Percentiles rank a stretch among this genome's conserved stretches.
Conservation (phyloP, 2,329 filamentous ascomycete species). For the Verticillium longisporum region DNA sequence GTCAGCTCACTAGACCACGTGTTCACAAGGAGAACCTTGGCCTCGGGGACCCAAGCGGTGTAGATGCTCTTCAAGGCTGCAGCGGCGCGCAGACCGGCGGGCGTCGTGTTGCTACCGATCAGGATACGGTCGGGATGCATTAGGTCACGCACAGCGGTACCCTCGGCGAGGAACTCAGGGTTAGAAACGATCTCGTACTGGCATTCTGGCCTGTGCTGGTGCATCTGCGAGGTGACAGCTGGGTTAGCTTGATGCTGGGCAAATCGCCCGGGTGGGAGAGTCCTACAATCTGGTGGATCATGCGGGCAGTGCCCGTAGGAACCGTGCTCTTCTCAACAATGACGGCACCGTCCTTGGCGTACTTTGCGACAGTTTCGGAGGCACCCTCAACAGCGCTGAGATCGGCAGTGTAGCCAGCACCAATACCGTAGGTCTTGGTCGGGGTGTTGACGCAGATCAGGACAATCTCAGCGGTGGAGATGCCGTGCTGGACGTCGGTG, state of each 20-base stretch:
- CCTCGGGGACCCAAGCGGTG: conserved; percentile 60
- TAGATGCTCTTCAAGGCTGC: conserved; percentile 60
- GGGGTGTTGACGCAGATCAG: conserved; percentile 75
- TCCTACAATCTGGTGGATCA: conserved; percentile 57
- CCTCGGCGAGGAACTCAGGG: conserved; percentile 74
- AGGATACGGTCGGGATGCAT: conserved; percentile 66
- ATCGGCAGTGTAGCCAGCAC: conserved; percentile 65
- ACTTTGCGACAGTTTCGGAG: conserved; percentile 57
- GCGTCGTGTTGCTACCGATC: conserved; percentile 61
- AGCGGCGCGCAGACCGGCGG: conserved; percentile 55
- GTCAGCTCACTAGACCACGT: conserved; percentile 72
- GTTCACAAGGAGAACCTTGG: conserved; percentile 65
- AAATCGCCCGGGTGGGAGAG: too few relatives aligned
- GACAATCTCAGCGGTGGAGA: conserved; percentile 64
- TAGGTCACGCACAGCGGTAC: conserved; percentile 66
- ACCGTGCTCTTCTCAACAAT: conserved; percentile 81
- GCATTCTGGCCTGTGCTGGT: conserved; percentile 52
- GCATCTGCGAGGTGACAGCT: conserved; percentile 30
- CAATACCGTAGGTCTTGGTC: conserved; percentile 64
- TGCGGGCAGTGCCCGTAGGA: conserved; percentile 66
- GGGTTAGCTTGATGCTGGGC: background rate
- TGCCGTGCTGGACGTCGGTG: conserved; percentile 54
- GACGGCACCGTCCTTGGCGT: conserved; percentile 61
- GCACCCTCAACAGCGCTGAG: conserved; percentile 67
- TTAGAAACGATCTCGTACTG: conserved; percentile 74